Evolutionary conservation across 495 filamentous ascomycete genomes (phyloP).

Genomic region (Coniosporium apollinis): DNA sequence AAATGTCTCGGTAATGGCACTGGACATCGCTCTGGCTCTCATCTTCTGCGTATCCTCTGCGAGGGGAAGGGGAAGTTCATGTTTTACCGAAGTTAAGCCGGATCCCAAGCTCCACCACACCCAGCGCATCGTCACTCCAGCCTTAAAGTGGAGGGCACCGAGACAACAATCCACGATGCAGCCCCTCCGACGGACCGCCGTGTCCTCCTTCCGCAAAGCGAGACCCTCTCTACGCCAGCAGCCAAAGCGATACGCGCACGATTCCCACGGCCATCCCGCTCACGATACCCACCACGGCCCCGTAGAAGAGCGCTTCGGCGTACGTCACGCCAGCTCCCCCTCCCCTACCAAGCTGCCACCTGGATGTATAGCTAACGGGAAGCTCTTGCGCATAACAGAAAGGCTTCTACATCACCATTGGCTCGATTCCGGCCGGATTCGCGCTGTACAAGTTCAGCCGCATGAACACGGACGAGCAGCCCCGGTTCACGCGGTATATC

Average conservation of each 20-base stretch:
- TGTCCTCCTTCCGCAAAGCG: constrained; percentile 15
- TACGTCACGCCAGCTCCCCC: constrained; percentile 24
- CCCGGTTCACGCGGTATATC: constrained; percentile 42
- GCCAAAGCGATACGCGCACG: constrained; percentile 18
- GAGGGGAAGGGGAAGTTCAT: too few species aligned
- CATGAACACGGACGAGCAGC: constrained; percentile 30
- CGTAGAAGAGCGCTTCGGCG: constrained; percentile 46
- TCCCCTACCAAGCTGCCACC: constrained; percentile 8
- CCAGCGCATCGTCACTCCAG: background rate
- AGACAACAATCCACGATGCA: constrained; percentile 16
- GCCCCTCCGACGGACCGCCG: constrained; percentile 18
- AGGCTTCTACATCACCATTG: constrained; percentile 49
- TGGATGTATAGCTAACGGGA: constrained; percentile 8
- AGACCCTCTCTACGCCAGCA: constrained; percentile 15
- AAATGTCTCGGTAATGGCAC: too few species aligned
- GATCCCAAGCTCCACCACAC: constrained; percentile 8
- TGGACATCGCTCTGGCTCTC: too few species aligned
- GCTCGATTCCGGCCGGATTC: constrained; percentile 37
- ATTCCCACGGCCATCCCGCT: constrained; percentile 8
- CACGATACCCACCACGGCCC: constrained; percentile 23
- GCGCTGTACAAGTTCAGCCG: constrained; percentile 38
- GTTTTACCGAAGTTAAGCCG: too few species aligned
- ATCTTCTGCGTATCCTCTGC: too few species aligned
- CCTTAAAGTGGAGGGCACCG: constrained; percentile 5
- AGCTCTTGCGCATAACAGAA: constrained; percentile 26